A percentile compares a stretch with the other conserved stretches of the same genome.
phyloP scores from a whole-genome alignment of 495 filamentous ascomycete species.

The Tuber borchii region DNA sequence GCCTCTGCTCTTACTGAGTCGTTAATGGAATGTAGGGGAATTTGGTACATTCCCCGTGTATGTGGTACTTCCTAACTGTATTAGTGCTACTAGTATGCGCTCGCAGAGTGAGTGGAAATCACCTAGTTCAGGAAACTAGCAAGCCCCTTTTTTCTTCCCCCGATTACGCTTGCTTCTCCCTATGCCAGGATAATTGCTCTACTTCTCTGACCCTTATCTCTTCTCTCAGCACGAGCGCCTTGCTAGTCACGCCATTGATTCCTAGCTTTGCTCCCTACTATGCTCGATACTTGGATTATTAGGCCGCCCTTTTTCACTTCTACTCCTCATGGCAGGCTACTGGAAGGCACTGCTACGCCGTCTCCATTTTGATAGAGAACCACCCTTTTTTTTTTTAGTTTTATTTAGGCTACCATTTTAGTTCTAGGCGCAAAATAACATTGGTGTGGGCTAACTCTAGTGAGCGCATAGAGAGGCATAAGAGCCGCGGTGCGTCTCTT shows the following conservation, averaged over 20 bases:
- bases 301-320: neutral
- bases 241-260: neutral
- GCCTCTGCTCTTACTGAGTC: neutral
- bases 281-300: neutral
- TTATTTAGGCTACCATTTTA: neutral
- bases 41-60: neutral
- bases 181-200: neutral
- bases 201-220: neutral
- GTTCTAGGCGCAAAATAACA: neutral
- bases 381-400: neutral
- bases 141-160: neutral
- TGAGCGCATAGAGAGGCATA: neutral
- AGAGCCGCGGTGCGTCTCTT: no score
- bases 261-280: neutral
- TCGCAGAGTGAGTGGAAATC: neutral
- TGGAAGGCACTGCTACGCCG: neutral
- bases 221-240: neutral
- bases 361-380: neutral
- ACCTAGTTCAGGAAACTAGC: neutral
- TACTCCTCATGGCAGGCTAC: neutral
- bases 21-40: neutral
- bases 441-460: neutral
- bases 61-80: neutral
- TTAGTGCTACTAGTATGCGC: neutral
- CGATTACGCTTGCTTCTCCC: neutral